Evolutionary conservation across 345 rosid genomes (phyloP), one percentile per base, ranked within the genome.

Genomic region (Eutrema heterophyllum): DNA sequence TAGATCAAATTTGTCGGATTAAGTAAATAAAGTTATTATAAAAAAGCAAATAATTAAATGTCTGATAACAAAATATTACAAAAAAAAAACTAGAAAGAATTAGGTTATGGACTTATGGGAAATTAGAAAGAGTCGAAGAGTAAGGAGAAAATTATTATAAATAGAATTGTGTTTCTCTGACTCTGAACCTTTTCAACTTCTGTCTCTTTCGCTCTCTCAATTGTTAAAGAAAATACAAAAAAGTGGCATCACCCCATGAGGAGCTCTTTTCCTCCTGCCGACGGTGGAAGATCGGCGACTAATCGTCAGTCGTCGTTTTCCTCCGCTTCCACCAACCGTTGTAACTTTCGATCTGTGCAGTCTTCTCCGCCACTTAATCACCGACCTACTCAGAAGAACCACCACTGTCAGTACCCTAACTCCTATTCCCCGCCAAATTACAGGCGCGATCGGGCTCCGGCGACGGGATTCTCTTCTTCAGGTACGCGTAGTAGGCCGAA

Each of bases 171-270:
- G 9, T 53, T 44, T 24, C 40, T 45, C 33, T 24, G 48, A 58
- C 32, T 55, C 21, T 6, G 14, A 49, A n/a, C 16, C 72, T 58
- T 29, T 60, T 58, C 61, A 67, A 74, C 72, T 56, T 66, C 52
- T 16, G 9, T 57, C 30, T 67, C 62, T 40, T 33, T 30, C n/a
- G 21, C 48, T 68, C 73, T 21, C 71, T 35, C 26, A 56, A 66
- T 36, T 36, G 59, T 55, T 35, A 27, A 35, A 32, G 4, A 35
- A 57, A 15, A 29, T 35, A 15, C 38, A 54, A 46, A 74, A 21
- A 49, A 26, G 44, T 76, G 79, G 74, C 69, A 75, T 46, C 68
- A 54, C 29, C 39, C 39, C 53, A 78, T 68, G 81, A 71, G 64
- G 69, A 73, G 48, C 36, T 72, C 81, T 7, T 46, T 38, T 21